phyloP scores from a whole-genome alignment of 371 early-diverging fungal species.

The Syncephalastrum sp. region DNA sequence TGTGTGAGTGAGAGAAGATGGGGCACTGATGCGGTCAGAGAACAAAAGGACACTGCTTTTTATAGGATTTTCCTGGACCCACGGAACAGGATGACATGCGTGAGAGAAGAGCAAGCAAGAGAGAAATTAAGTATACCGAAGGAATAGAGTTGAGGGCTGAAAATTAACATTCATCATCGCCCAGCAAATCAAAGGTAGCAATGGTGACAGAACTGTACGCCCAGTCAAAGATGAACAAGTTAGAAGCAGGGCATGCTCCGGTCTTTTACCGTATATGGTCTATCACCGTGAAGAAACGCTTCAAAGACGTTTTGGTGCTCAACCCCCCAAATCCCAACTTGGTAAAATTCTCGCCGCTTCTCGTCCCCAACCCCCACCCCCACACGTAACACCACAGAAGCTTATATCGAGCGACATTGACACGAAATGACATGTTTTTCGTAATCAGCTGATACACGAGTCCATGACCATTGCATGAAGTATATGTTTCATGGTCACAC shows the following conservation, averaged over 20 bases:
- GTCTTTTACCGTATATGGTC: constrained; percentile 1
- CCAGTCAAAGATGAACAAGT: constrained; percentile 1
- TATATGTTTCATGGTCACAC: no score
- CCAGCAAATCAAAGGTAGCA: constrained; percentile 1
- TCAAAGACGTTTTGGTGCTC: no score
- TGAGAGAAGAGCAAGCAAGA: neutral
- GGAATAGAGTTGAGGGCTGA: constrained; percentile 2
- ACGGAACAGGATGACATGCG: neutral
- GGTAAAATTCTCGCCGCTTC: no score
- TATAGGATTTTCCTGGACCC: no score
- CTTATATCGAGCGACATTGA: no score
- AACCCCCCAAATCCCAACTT: no score
- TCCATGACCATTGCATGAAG: no score
- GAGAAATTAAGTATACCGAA: neutral
- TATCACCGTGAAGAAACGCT: neutral
- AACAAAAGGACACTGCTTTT: no score
- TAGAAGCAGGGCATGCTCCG: constrained; percentile 1
- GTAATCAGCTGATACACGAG: no score
- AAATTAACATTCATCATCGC: neutral
- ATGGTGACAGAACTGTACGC: neutral
- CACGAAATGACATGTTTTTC: no score
- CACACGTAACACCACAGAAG: no score
- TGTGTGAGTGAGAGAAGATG: neutral
- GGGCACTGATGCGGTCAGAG: neutral
- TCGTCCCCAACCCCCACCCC: no score